Base-by-base conservation (phyloP, 441 rosid species). In the Populus tomentosa region DNA sequence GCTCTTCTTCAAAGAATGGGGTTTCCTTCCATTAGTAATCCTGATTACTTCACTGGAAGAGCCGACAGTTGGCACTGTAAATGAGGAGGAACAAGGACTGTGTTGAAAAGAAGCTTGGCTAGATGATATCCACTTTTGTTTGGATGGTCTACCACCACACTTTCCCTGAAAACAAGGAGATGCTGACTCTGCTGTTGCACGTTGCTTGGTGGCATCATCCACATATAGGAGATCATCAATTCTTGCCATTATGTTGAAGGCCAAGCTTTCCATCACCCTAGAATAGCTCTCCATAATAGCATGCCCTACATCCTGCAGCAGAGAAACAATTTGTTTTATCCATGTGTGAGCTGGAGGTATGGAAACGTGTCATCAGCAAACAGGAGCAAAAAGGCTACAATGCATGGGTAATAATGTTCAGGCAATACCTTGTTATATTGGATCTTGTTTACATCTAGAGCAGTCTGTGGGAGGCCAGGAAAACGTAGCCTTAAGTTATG, bases 201-300 rank as follows among this genome's bases (percentile, higher is more conserved):
- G 86, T 73, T 83, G 85, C 83, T 83, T 92, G 68, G 77, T 82
- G 32, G 94, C 85, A 78, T 92, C 97, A 80, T 94, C 97, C n/a
- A 90, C 98, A n/a, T 87, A 92, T 10, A 92, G 84, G 75, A 94
- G 91, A 71, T 92, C 98, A 14, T 94, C 97, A 68, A 92, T 92
- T 79, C 97, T 90, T 13, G 97, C 95, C 78, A 84, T 88, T 46
- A 91, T 84, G 85, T 92, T 94, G 82, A 91, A 92, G 73, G 98
- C 98, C 82, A 91, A 74, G 88, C 98, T 88, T 88, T 92, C 98
- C 88, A 86, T 87, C 69, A 90, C 98, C 84, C 98, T 89, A 7
- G 97, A 92, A 89, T 94, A 94, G 87, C 98, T 91, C 86, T 92
- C 98, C 2, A 94, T 88, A 71, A 94, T 91, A 1, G 97, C 89